Conservation (phyloP, 2,329 filamentous ascomycete species). For the Colletotrichum liriopes region DNA sequence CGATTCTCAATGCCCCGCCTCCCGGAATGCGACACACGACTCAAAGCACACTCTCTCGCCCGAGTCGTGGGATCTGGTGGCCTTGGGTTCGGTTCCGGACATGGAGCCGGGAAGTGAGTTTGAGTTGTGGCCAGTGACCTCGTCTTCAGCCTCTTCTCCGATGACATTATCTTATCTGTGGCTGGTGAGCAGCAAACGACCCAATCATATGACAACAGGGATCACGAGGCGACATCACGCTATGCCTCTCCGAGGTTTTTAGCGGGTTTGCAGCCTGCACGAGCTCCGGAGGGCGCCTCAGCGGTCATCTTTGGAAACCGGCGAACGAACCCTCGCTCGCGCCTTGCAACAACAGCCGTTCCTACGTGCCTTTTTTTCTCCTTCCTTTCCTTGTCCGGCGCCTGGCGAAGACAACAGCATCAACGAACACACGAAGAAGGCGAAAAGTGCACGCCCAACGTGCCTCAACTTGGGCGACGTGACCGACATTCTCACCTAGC, state of each 20-base stretch:
- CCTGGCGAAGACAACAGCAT: constrained; percentile 6
- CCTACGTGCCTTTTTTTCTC: constrained; percentile 4
- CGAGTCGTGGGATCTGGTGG: constrained; percentile 16
- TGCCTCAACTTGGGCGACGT: not conserved
- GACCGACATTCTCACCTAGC: not conserved
- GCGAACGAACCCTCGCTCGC: constrained; percentile 34
- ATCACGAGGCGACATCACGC: constrained; percentile 45
- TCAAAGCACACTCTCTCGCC: not conserved
- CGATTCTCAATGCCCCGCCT: constrained; percentile 26
- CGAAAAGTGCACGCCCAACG: not conserved
- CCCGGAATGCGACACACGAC: constrained; percentile 28
- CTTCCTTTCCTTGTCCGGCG: not conserved
- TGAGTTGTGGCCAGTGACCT: constrained; percentile 17
- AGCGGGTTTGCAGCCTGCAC: constrained; percentile 41
- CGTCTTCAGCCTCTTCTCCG: not conserved
- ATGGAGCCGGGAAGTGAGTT: not conserved
- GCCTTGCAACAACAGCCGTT: constrained; percentile 27
- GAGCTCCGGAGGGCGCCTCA: constrained; percentile 38
- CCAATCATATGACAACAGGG: constrained; percentile 39
- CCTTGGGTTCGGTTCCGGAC: constrained; percentile 26
- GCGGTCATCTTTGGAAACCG: constrained; percentile 36
- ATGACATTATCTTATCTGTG: constrained; percentile 21
- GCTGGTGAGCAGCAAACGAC: not conserved
- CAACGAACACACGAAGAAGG: not conserved
- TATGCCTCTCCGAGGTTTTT: constrained; percentile 38